phyloP scores from a whole-genome alignment of 306 rosid species.

The Quercus parvula region DNA sequence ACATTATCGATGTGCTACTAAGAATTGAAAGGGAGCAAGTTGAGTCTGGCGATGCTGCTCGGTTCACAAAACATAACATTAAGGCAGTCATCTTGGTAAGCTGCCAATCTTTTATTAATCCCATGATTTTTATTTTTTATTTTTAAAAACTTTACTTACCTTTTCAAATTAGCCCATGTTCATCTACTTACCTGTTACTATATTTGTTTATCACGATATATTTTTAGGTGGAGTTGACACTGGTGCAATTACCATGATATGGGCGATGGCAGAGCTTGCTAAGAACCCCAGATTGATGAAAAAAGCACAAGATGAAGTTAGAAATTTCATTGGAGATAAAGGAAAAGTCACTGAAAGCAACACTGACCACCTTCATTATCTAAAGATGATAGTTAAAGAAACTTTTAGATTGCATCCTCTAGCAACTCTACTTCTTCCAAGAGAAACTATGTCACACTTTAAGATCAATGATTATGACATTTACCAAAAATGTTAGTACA shows the following conservation, averaged over 20 bases:
- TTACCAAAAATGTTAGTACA: conserved; percentile 7
- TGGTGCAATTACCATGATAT: too few relatives aligned
- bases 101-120: background rate
- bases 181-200: background rate
- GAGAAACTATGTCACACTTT: conserved; percentile 29
- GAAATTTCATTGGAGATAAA: too few relatives aligned
- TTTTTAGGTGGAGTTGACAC: too few relatives aligned
- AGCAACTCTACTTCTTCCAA: conserved; percentile 30
- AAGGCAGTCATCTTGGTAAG: conserved; percentile 41
- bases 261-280: too few relatives aligned
- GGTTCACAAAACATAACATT: conserved; percentile 11
- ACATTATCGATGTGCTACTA: too few relatives aligned
- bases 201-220: conserved; percentile 2
- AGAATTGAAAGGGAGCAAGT: too few relatives aligned
- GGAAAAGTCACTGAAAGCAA: conserved; percentile 26
- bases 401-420: conserved; percentile 45
- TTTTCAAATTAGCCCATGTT: too few relatives aligned
- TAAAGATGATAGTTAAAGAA: conserved; percentile 41
- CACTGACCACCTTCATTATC: conserved; percentile 18
- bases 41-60: background rate
- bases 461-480: conserved; percentile 28
- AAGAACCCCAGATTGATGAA: too few relatives aligned
- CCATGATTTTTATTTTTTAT: background rate
- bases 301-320: too few relatives aligned
- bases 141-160: background rate